A percentile compares a stretch with the other conserved stretches of the same genome.
Evolutionary conservation across 2,329 filamentous ascomycete genomes (phyloP).

Genomic region (Ploettnerulaceae sp.): DNA sequence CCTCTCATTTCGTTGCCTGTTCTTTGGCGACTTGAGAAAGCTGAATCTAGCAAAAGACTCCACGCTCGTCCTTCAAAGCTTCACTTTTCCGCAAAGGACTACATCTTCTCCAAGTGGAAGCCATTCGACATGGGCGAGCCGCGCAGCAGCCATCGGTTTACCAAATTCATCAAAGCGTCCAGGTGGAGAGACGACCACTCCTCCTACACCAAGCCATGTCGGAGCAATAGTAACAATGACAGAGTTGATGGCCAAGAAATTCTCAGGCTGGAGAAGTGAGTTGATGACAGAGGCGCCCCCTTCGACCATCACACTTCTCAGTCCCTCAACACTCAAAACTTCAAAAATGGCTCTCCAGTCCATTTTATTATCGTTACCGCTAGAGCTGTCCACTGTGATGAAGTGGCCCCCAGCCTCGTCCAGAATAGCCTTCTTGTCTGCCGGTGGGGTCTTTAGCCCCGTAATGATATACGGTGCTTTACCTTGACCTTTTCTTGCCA

Average conservation of each 20-base stretch:
- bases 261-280: constrained; percentile 59
- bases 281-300: constrained; percentile 82
- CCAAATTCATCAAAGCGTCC: constrained; percentile 8
- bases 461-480: constrained; percentile 62
- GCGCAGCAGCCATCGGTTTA: neutral
- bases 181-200: constrained; percentile 69
- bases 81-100: constrained; percentile 13
- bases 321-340: constrained; percentile 15
- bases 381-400: constrained; percentile 9
- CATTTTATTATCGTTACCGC: constrained; percentile 6
- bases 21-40: too few species aligned
- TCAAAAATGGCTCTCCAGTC: constrained; percentile 21
- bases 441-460: neutral
- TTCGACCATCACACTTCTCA: constrained; percentile 85
- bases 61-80: too few species aligned
- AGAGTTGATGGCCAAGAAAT: constrained; percentile 61
- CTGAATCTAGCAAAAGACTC: too few species aligned
- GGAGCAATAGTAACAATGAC: constrained; percentile 88
- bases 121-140: constrained; percentile 14
- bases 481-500: constrained; percentile 14
- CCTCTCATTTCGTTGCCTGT: too few species aligned
- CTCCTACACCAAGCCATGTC: constrained; percentile 79
- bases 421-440: constrained; percentile 2
- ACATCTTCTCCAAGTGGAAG: constrained; percentile 18
- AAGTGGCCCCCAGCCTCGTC: constrained; percentile 14